Base-by-base conservation (phyloP, 129 eudicot species). In the Flaveria brownii region DNA sequence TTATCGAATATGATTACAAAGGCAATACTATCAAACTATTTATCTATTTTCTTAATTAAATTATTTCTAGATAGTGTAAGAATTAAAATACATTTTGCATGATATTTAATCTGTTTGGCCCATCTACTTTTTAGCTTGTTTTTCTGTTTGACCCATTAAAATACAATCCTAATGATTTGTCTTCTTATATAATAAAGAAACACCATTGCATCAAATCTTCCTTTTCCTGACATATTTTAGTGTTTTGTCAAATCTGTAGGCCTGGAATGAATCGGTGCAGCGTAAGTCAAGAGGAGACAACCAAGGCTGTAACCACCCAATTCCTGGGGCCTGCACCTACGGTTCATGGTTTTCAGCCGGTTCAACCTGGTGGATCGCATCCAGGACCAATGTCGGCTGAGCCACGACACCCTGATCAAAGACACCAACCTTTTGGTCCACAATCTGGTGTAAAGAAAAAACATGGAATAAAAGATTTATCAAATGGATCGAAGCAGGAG, bases 261-360 rank as follows among this genome's bases (percentile, higher is more conserved):
- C 97, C 96, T 74, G 95, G 92, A 80, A 87, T 89, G 99, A 95
- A 95, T 72, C 83, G 86, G 15, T 95, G 99, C 79, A 79, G 81
- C 73, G 46, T 91, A 60, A 82, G 91, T 50, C 88, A 95, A 76
- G 97, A 95, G 49, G 90, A 86, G 82, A 87, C 97, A 12, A 87
- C 87, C 6, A 87, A 83, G 78, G 97, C 97, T 64, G 55, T 88
- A 36, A 75, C 81, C 42, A 63, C 96, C 62, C 97, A 76, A n/a
- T 85, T 82, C 84, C 85, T 71, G 45, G 85, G 76, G 47, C 84
- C 86, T 16, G 76, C 85, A 78, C 75, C 87, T 60, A 77, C 71
- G 54, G 52, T 59, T 55, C 87, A 83, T 55, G 74, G 77, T 43
- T 54, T 17, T 54, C 89, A 50, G 70, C 82, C 75, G 17, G 82